A percentile compares a stretch with the other conserved stretches of the same genome.
These are phyloP conservation scores for Ophiostoma perfectum DNA, from an alignment of 2,329 filamentous ascomycete genomes.

Conservation along the genomic window DNA sequence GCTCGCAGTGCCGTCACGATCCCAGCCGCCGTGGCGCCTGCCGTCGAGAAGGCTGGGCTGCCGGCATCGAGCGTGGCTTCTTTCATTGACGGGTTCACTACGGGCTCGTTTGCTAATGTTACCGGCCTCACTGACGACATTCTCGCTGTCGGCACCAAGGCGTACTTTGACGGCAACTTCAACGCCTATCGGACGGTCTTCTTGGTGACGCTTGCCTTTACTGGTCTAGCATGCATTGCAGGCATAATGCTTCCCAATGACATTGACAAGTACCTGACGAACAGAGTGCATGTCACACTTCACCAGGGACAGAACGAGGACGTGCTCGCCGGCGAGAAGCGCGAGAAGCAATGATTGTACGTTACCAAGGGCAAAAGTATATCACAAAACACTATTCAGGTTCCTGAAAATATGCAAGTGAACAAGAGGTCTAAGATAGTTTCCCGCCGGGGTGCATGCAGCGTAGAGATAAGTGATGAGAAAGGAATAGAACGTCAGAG, in stretches of 20 bases:
- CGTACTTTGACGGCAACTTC: conserved; percentile 15
- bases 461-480: background rate
- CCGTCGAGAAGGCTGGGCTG: background rate
- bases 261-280: background rate
- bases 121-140: background rate
- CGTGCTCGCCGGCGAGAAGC: background rate
- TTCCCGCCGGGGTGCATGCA: background rate
- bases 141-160: background rate
- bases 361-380: no score
- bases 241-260: background rate
- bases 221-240: background rate
- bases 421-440: background rate
- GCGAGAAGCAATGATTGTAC: background rate
- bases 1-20: conserved; percentile 31
- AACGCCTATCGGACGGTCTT: background rate
- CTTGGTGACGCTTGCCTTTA: background rate
- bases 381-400: background rate
- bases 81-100: background rate
- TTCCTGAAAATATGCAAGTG: background rate
- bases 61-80: background rate
- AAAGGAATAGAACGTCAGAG: background rate
- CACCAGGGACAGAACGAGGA: background rate
- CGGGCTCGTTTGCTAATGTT: background rate
- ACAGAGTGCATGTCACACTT: background rate
- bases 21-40: background rate